Evolutionary conservation across 306 rosid species (phyloP).

Genomic region (Calophaca sinica): DNA sequence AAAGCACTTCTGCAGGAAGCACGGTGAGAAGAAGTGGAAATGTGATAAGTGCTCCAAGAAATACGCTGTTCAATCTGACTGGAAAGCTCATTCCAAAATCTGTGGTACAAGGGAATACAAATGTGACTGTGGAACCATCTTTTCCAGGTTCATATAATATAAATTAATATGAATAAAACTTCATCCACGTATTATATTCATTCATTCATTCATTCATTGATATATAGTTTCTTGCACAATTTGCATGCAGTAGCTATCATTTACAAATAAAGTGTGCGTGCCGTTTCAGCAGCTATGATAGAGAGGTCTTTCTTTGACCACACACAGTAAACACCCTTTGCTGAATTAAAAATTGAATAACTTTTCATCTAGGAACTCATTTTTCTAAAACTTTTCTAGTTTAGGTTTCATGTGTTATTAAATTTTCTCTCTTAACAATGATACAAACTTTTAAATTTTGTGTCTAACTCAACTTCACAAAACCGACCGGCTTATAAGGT

Average conservation of each 20-base stretch:
- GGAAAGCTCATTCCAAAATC: conserved; percentile 86
- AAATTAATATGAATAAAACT: not conserved
- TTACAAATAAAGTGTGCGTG: conserved; percentile 30
- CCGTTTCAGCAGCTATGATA: conserved; percentile 26
- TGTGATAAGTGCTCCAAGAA: conserved; percentile 92
- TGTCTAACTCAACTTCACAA: too few species aligned
- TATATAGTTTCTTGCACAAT: conserved; percentile 23
- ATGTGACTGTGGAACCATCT: conserved; percentile 93
- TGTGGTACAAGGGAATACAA: conserved; percentile 91
- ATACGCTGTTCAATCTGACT: conserved; percentile 91
- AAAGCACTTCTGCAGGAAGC: conserved; percentile 86
- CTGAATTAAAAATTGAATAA: conserved; percentile 16
- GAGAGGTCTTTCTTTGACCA: conserved; percentile 38
- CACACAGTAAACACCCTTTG: conserved; percentile 9
- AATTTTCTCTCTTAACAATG: not conserved
- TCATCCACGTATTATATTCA: not conserved
- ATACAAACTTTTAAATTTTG: too few species aligned
- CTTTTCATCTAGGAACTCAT: not conserved
- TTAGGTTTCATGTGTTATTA: not conserved
- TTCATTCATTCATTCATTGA: not conserved
- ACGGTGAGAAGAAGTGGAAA: conserved; percentile 93
- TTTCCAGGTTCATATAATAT: conserved; percentile 70
- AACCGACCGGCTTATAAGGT: too few species aligned
- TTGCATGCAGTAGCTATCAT: conserved; percentile 33
- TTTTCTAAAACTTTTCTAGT: not conserved